Evolutionary conservation across 768 basidiomycete genomes (phyloP), one percentile per base, ranked within the genome.

Genomic region (Chalciporus piperatus): DNA sequence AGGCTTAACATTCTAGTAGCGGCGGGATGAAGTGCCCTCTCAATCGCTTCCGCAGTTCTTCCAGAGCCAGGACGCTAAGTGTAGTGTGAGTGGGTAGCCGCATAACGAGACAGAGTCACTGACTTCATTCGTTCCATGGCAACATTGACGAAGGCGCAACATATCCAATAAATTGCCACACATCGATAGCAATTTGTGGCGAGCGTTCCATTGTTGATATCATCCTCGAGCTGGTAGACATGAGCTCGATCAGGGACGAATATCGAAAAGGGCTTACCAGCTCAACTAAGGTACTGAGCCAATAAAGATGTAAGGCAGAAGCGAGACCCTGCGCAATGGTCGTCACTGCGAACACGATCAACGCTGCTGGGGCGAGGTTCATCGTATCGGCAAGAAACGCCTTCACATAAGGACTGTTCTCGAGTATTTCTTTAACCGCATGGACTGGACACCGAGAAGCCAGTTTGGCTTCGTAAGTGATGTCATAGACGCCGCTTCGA

Each of bases 11-110:
- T 60, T 59, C 53, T 16, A 69, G 73, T 5, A 78, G 52, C 32
- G 60, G 61, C 0, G 77, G 78, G 14, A 74, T 54, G 48, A 75
- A 75, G 50, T 73, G 59, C 4, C 65, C 62, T 41, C 73, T 70
- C 2, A 77, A 59, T 39, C 67, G 64, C 1, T 65, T 72, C 10
- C 50, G 58, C 33, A 74, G 44, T 1, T 43, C 1, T 25, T 60
- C 62, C n/a, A 43, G 42, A 14, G 49, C 66, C 49, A 41, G 54
- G 50, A 20, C 55, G 48, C 58, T 70, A 56, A 7, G 7, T 14
- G 16, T n/a, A 37, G 17, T 20, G 38, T 58, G n/a, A 56, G 25
- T 17, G 25, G 47, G 14, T 12, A 37, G 1, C 11, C 20, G 45
- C 11, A 48, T 45, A 27, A 57, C 50, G 20, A 8, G n/a, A 46